Evolutionary conservation across 768 basidiomycete genomes (phyloP), one percentile per base, ranked within the genome.

Genomic region (Exsudoporus frostii): DNA sequence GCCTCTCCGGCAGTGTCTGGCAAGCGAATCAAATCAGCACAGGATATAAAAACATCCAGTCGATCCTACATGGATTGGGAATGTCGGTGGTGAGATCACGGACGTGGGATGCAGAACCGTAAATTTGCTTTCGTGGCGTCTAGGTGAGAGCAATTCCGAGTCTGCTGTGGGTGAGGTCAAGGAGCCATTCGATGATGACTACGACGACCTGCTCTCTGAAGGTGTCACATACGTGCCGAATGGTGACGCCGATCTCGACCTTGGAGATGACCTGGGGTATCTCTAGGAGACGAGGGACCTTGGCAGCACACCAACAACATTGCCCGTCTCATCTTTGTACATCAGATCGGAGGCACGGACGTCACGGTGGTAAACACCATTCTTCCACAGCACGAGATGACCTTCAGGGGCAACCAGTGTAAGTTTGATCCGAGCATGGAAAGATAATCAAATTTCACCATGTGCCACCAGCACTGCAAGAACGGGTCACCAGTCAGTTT

Each of bases 161-260:
- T 33, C 87, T 79, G 59, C 83, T 82, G 25, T 84, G 78, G n/a
- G 85, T 87, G 48, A 92, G 76, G 68, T 92, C 90, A 54, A 89
- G 72, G 38, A 93, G 74, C 90, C 89, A 90, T 67, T 92, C 88
- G 55, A 95, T 88, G 54, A 97, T 81, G 39, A 92, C 87, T 1
- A 82, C 83, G 7, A 82, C 84, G 34, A 92, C 79, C 67, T 93
- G 86, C 65, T 98, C 96, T 58, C 88, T 80, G 65, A 93, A 97
- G 0, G 88, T 90, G 63, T 96, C 92, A 63, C 86, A 85, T 7
- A 90, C 88, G 38, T 89, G 79, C 5, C 94, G 84, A 48, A 98
- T 83, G 5, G 91, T 94, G 36, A 97, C 90, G 14, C 89, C 92
- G 2, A 98, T 76, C 60, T 98, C 96, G 53, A 98, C 93, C 63